Conservation (phyloP, 345 rosid species). For the Acer saccharum region DNA sequence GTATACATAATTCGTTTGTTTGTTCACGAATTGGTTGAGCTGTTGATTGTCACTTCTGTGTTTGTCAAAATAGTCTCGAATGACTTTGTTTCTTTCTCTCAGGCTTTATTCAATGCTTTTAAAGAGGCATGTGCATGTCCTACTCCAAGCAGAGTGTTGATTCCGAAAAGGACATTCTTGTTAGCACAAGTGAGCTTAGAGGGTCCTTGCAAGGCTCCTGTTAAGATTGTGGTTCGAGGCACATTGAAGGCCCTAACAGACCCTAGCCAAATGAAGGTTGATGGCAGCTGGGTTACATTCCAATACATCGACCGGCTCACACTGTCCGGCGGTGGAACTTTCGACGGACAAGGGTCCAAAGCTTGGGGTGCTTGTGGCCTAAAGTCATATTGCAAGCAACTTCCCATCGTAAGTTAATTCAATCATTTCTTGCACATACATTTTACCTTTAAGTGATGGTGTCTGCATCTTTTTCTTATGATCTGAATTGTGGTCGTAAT, state of each 20-base stretch:
- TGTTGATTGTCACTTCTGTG: neutral
- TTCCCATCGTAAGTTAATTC: slow-evolving; percentile 44
- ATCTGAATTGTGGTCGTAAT: too few relatives aligned
- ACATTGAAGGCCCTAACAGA: slow-evolving; percentile 43
- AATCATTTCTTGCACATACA: neutral
- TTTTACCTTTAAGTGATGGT: too few relatives aligned
- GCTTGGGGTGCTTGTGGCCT: slow-evolving; percentile 42
- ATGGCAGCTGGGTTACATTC: slow-evolving; percentile 50
- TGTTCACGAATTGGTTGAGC: neutral
- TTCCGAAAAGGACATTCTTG: slow-evolving; percentile 43
- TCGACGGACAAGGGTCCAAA: slow-evolving; percentile 61
- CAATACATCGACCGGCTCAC: slow-evolving; percentile 37
- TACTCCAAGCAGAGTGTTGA: slow-evolving; percentile 32
- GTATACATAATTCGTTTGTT: neutral
- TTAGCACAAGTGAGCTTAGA: slow-evolving; percentile 28
- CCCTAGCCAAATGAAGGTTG: slow-evolving; percentile 28
- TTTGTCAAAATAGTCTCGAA: neutral
- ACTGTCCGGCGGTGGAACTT: slow-evolving; percentile 54
- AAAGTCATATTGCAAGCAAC: slow-evolving; percentile 32
- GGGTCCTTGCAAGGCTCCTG: slow-evolving; percentile 57
- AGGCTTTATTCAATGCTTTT: slow-evolving; percentile 49
- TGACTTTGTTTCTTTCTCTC: too few relatives aligned
- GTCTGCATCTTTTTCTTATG: too few relatives aligned
- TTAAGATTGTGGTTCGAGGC: slow-evolving; percentile 38
- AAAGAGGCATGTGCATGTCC: slow-evolving; percentile 50